A percentile compares a stretch with the other conserved stretches of the same genome.
These are phyloP conservation scores for Nicotiana paniculata DNA, from an alignment of 257 asterid species.

Conservation along the genomic window DNA sequence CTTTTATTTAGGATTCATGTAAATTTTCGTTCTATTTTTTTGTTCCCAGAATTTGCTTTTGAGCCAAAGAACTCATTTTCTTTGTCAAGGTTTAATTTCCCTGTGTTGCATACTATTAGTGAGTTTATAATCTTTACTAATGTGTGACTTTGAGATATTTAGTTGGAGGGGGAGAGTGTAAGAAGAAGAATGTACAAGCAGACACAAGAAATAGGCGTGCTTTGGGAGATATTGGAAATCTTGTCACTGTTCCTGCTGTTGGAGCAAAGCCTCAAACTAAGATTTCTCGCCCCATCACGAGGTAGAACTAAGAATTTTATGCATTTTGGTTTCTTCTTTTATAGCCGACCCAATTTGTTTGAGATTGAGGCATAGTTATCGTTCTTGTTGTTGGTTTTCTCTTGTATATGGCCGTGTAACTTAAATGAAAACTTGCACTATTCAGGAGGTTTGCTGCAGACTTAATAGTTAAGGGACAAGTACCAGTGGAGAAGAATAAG, in stretches of 20 bases:
- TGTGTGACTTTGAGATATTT: not conserved
- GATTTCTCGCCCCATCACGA: conserved; percentile 33
- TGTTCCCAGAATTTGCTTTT: too few species aligned
- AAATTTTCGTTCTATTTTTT: not conserved
- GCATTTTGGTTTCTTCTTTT: not conserved
- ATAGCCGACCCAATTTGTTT: not conserved
- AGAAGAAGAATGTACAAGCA: conserved; percentile 37
- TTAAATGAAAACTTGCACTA: not conserved
- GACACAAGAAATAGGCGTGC: conserved; percentile 52
- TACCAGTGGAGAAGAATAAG: conserved; percentile 28
- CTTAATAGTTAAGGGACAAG: conserved; percentile 7
- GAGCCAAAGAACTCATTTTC: not conserved
- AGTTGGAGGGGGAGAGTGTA: conserved; percentile 31
- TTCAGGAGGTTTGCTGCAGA: conserved; percentile 21
- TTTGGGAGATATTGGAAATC: conserved; percentile 72
- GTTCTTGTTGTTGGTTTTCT: not conserved
- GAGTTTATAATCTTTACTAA: not conserved
- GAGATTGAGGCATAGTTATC: not conserved
- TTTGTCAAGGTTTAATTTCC: not conserved
- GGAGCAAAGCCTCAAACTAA: conserved; percentile 29
- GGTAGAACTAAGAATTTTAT: conserved; percentile 5
- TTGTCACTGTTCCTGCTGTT: conserved; percentile 27
- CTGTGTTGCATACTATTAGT: not conserved
- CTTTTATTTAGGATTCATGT: not conserved
- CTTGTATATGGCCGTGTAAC: not conserved